phyloP scores from a whole-genome alignment of 75 land plant species.

The Larix kaempferi region DNA sequence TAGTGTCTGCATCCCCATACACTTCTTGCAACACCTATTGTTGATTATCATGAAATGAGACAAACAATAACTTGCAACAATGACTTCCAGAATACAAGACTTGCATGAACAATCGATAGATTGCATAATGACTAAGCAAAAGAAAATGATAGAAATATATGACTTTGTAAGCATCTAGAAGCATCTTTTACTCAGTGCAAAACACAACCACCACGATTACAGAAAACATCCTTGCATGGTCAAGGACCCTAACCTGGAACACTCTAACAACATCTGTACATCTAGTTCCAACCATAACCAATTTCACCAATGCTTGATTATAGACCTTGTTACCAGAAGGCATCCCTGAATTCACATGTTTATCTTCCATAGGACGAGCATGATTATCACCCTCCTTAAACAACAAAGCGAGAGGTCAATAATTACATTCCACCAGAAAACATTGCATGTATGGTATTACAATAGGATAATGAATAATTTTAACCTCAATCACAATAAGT shows the following conservation, averaged over 20 bases:
- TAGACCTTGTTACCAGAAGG: background rate
- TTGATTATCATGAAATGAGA: too few species aligned
- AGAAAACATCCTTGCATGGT: background rate
- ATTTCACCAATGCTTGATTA: constrained; percentile 35
- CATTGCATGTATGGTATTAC: background rate
- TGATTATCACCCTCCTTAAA: constrained; percentile 58
- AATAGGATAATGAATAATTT: background rate
- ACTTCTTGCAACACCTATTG: constrained; percentile 59
- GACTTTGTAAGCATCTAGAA: too few species aligned
- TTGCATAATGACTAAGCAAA: background rate
- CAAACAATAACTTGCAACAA: background rate
- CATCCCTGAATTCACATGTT: constrained; percentile 16
- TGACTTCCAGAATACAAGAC: background rate
- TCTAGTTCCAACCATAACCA: constrained; percentile 70
- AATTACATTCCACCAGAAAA: background rate
- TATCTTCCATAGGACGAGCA: constrained; percentile 36
- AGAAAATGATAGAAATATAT: background rate
- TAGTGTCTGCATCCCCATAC: constrained; percentile 68
- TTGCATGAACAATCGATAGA: background rate
- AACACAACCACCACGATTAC: background rate
- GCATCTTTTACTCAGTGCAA: background rate
- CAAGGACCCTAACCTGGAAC: constrained; percentile 42
- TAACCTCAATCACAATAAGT: constrained; percentile 67
- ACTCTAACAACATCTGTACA: constrained; percentile 47
- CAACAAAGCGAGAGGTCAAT: background rate